These are phyloP conservation scores for Phytophthora constricta DNA, from an alignment of 352 stramenopile species.

Conservation along the genomic window DNA sequence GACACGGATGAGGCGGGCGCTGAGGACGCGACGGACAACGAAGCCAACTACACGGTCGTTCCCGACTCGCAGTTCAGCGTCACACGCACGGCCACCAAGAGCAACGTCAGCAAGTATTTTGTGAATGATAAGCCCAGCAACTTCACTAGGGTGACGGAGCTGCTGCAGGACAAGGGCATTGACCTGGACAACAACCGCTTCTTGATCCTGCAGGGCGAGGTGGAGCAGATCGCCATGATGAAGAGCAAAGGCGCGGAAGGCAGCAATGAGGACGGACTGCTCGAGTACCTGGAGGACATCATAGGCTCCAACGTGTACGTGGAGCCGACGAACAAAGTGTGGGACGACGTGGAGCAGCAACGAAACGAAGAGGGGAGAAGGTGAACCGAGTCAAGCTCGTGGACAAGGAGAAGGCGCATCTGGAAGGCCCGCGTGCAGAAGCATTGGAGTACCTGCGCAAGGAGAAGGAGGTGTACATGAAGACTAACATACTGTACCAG, in stretches of 20 bases:
- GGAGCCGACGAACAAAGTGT: slow-evolving; percentile 93
- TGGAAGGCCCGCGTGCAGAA: slow-evolving; percentile 95
- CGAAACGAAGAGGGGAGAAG: slow-evolving; percentile 92
- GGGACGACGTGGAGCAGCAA: slow-evolving; percentile 95
- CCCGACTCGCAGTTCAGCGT: slow-evolving; percentile 92
- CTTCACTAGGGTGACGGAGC: slow-evolving; percentile 95
- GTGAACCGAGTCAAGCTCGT: slow-evolving; percentile 98
- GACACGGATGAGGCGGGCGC: slow-evolving; percentile 53
- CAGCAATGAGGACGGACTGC: slow-evolving; percentile 96
- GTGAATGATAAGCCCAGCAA: slow-evolving; percentile 93
- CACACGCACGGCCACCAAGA: slow-evolving; percentile 92
- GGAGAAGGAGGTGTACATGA: slow-evolving; percentile 95
- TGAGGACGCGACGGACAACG: slow-evolving; percentile 42
- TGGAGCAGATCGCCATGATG: slow-evolving; percentile 99
- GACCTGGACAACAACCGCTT: slow-evolving; percentile 99
- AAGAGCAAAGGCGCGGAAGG: slow-evolving; percentile 96
- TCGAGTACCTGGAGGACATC: slow-evolving; percentile 99
- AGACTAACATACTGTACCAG: slow-evolving; percentile 98
- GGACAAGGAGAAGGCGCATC: slow-evolving; percentile 96
- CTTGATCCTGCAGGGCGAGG: slow-evolving; percentile 97
- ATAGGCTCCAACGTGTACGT: slow-evolving; percentile 99
- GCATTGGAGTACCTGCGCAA: slow-evolving; percentile 95
- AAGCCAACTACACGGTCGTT: slow-evolving; percentile 95
- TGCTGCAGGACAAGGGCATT: slow-evolving; percentile 96
- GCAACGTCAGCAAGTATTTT: slow-evolving; percentile 98